Conservation (phyloP, 2,329 filamentous ascomycete genomes). For the Chrysoporthe deuterocubensis region DNA sequence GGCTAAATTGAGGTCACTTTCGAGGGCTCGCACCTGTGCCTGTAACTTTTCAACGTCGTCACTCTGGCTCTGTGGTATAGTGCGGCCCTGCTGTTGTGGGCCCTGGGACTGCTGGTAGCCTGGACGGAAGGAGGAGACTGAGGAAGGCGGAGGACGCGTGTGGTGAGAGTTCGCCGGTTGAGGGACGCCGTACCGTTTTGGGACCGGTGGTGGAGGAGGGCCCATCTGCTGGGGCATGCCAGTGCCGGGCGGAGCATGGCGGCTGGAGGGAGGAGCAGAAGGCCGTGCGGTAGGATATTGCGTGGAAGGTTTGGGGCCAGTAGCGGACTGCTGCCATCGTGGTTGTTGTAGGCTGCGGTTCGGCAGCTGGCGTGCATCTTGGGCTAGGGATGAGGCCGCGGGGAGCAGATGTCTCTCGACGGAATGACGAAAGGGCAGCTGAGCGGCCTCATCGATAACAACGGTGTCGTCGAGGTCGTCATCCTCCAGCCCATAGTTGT, state of each 20-base stretch:
- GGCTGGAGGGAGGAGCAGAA: constrained; percentile 22
- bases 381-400: constrained; percentile 33
- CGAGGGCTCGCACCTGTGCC: constrained; percentile 56
- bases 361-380: constrained; percentile 14
- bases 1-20: constrained; percentile 63
- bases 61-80: constrained; percentile 35
- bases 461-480: constrained; percentile 63
- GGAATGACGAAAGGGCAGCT: constrained; percentile 43
- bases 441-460: constrained; percentile 53
- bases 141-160: constrained; percentile 35
- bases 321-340: constrained; percentile 24
- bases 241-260: constrained; percentile 35
- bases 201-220: constrained; percentile 37
- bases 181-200: constrained; percentile 27
- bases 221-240: constrained; percentile 47
- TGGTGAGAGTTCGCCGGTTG: constrained; percentile 28
- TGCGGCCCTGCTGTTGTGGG: constrained; percentile 17
- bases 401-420: constrained; percentile 43
- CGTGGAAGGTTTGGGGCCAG: constrained; percentile 24
- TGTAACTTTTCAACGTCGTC: constrained; percentile 53
- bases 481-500: constrained; percentile 54
- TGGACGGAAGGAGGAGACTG: constrained; percentile 30
- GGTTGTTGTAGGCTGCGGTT: constrained; percentile 23
- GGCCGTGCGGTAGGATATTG: constrained; percentile 13
- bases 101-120: constrained; percentile 39